A percentile compares a stretch with the other conserved stretches of the same genome.
These are phyloP conservation scores for Populus pruinosa DNA, from an alignment of 345 rosid genomes.

Conservation along the genomic window DNA sequence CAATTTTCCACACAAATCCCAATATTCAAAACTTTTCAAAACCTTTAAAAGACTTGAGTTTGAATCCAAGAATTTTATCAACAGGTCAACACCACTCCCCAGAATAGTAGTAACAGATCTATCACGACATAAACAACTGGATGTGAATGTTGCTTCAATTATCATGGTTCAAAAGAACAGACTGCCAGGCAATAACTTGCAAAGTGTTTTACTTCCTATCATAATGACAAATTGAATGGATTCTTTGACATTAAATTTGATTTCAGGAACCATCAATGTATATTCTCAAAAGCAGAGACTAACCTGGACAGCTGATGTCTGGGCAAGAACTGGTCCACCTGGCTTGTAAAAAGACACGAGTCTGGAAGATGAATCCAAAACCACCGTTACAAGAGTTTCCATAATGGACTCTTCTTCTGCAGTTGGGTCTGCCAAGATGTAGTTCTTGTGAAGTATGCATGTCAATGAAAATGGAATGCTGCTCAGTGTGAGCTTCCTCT, in stretches of 20 bases:
- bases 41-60: neutral
- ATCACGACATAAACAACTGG: neutral
- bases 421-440: constrained; percentile 84
- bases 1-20: neutral
- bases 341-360: constrained; percentile 78
- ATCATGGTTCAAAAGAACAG: neutral
- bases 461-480: constrained; percentile 73
- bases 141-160: neutral
- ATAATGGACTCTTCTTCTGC: constrained; percentile 83
- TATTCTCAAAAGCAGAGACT: constrained; percentile 13
- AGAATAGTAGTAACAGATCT: neutral
- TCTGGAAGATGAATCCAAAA: constrained; percentile 63
- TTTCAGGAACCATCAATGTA: neutral
- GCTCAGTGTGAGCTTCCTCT: constrained; percentile 61
- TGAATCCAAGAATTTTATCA: neutral
- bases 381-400: constrained; percentile 73
- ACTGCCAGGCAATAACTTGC: neutral
- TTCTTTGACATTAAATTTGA: neutral
- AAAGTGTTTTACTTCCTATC: neutral
- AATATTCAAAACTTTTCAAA: neutral
- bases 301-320: constrained; percentile 62
- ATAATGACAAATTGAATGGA: neutral
- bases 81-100: neutral
- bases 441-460: constrained; percentile 67
- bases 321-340: constrained; percentile 73